Base-by-base conservation (phyloP, 768 basidiomycete genomes). In the Lanmaoa pseudosensibilis region DNA sequence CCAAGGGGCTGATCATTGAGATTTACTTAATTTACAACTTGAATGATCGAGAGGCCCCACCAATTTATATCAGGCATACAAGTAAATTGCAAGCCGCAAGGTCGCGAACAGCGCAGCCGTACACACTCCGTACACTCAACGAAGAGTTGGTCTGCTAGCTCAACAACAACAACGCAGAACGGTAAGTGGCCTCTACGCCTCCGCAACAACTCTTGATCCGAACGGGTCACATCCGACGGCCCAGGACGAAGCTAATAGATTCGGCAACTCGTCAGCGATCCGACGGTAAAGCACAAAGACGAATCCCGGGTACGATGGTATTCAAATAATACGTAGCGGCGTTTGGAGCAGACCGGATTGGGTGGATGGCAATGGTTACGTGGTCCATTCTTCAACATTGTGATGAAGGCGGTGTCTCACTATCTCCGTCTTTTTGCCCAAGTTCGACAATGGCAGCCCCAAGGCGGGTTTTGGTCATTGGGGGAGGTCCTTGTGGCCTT, bases 401-500 rank as follows among this genome's bases (percentile, higher is more conserved):
- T 46, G 49, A 46, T 41, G 19, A 40, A 49, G 46, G 51, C 59
- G 11, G 54, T 50, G 60, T 58, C 36, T 54, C 32, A 18, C 23
- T 33, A 58, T 46, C 55, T 39, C 34, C 46, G n/a, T 7, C 39
- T 23, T 40, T 27, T 38, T n/a, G n/a, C 8, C 52, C 36, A 33
- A 16, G 19, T 16, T 46, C 19, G 37, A 52, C 34, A 4, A 57
- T 56, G 55, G 23, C 15, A 30, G 40, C 34, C 7, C 50, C 58
- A 23, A 61, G 36, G 41, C 56, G 65, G 2, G 50, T 80, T 36
- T 71, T 83, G 11, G 61, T 83, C 51, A 68, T 83, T 21, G 80
- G 80, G 15, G 80, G 75, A 1, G 81, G 81, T 2, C 75, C 79
- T 13, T 69, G 75, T 55, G 80, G 81, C 5, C 73, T 83, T 4